Evolutionary conservation across 2,329 filamentous ascomycete genomes (phyloP), one percentile per base, ranked within the genome.

Genomic region (Penicillium glabrum): DNA sequence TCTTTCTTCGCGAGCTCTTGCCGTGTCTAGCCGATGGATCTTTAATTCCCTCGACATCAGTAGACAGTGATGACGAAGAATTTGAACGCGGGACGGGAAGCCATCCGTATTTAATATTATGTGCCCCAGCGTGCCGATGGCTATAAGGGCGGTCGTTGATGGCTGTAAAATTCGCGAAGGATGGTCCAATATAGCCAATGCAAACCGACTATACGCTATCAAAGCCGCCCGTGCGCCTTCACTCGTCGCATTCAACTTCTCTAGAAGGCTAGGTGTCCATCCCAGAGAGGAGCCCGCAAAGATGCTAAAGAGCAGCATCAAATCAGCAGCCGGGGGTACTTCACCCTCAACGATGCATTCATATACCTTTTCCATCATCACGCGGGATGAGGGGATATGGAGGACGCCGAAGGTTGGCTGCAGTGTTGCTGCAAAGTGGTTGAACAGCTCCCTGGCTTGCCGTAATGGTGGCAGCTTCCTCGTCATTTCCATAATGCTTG

Each of bases 361-460:
- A 39, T 64, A 64, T 3, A 55, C 52, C 10, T 19, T 50, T 31
- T 64, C 60, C 51, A 64, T 57, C 3, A 58, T 46, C 7, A 1
- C 10, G 21, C 55, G 48, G 8, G 54, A 54, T 6, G 60, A 58
- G 3, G 62, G 62, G 24, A 64, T 56, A 47, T 63, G 62, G n/a
- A 62, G 51, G 11, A 64, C 50, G 14, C 58, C 60, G 19, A 59
- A 52, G 13, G 54, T 61, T n/a, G 62, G 60, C 16, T 64, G 62
- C 27, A 62, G 16, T 14, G 43, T 52, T 7, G 24, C 43, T 33
- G 51, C 53, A 49, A 61, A 64, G 45, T 64, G 58, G 10, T 51
- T 26, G 35, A 64, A 59, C 16, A 64, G 41, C 13, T 51, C 46
- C 26, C 46, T 57, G 11, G 62, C 62, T 33, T 64, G 58, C 19